Conservation (phyloP, 169 alveolate genomes). For the Blepharisma undulans region DNA sequence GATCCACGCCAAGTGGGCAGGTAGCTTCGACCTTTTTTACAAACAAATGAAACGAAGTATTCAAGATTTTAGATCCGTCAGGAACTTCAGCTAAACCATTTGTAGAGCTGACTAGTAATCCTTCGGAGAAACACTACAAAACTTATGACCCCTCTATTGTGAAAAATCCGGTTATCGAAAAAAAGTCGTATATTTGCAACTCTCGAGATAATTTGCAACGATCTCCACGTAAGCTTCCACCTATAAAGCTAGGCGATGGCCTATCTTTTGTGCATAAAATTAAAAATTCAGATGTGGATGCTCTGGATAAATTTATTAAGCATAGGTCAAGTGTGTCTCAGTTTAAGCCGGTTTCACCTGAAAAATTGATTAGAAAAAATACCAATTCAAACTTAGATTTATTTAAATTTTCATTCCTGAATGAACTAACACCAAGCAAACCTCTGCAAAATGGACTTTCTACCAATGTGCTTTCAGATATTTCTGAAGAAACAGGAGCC, state of each 20-base stretch:
- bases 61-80: neutral
- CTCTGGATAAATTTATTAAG: neutral
- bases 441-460: neutral
- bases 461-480: neutral
- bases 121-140: neutral
- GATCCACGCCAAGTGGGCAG: neutral
- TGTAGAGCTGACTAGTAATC: neutral
- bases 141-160: neutral
- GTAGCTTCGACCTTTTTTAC: neutral
- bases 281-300: neutral
- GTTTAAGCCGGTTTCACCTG: neutral
- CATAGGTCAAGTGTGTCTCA: neutral
- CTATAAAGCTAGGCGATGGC: neutral
- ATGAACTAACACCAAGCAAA: neutral
- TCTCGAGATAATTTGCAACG: neutral
- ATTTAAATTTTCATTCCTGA: neutral
- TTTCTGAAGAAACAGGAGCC: neutral
- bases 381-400: neutral
- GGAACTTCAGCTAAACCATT: neutral
- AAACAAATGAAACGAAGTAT: neutral
- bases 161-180: neutral
- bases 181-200: neutral
- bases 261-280: neutral
- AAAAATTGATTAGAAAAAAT: neutral
- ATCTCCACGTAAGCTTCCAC: neutral